Evolutionary conservation across 768 basidiomycete genomes (phyloP).

Genomic region (Nidularia pulvinata): DNA sequence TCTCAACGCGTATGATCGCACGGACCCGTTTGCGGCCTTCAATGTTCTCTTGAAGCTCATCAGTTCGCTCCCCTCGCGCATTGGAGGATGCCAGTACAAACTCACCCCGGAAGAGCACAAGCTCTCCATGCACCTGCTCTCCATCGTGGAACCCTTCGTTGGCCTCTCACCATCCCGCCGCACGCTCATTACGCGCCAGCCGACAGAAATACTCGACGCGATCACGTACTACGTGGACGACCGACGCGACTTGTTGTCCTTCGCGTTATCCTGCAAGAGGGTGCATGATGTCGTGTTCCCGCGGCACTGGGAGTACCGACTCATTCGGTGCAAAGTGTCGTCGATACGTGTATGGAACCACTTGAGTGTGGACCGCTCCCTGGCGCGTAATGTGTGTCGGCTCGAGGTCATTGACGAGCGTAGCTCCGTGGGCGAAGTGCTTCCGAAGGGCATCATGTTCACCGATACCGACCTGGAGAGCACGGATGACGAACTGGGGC

Average conservation of each 20-base stretch:
- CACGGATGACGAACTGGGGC: conserved; percentile 55
- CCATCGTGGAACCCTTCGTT: conserved; percentile 64
- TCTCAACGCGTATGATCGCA: too few species aligned
- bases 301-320: conserved; percentile 64
- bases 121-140: conserved; percentile 59
- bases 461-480: conserved; percentile 62
- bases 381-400: conserved; percentile 60
- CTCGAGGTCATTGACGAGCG: conserved; percentile 64
- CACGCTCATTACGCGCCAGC: conserved; percentile 43
- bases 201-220: conserved; percentile 67
- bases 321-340: conserved; percentile 57
- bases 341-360: conserved; percentile 66
- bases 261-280: conserved; percentile 58
- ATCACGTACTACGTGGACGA: conserved; percentile 56
- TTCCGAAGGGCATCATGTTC: conserved; percentile 39
- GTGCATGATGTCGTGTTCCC: conserved; percentile 58
- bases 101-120: conserved; percentile 60
- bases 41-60: conserved; percentile 55
- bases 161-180: conserved; percentile 34
- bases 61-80: conserved; percentile 46
- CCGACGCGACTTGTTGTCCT: conserved; percentile 49
- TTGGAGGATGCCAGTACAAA: conserved; percentile 59
- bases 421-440: neutral
- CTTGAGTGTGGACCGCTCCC: conserved; percentile 47
- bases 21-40: conserved; percentile 63